Evolutionary conservation across 495 filamentous ascomycete genomes (phyloP).

Genomic region (Acidiella bohemica): DNA sequence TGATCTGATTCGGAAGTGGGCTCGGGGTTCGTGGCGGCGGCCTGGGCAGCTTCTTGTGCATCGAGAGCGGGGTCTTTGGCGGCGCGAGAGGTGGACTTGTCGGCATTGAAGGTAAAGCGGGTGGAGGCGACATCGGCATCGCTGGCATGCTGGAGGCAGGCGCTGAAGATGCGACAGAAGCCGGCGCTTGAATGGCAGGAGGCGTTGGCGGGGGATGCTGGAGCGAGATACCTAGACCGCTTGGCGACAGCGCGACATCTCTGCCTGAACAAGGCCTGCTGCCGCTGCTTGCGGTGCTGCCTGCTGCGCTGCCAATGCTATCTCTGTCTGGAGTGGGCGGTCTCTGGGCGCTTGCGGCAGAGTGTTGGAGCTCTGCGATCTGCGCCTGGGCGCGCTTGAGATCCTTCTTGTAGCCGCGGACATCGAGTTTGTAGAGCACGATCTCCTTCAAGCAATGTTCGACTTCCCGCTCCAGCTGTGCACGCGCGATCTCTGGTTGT

Average conservation of each 20-base stretch:
- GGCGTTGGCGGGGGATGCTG: conserved; percentile 3
- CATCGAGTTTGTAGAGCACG: conserved; percentile 19
- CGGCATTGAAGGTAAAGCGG: background rate
- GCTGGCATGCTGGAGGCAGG: too few species aligned
- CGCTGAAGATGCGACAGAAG: conserved; percentile 2
- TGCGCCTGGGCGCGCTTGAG: conserved; percentile 13
- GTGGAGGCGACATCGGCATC: conserved; percentile 1
- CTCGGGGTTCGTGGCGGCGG: conserved; percentile 8
- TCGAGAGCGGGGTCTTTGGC: conserved; percentile 8
- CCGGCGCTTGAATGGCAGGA: background rate
- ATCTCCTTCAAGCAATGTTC: conserved; percentile 17
- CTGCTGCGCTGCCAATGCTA: conserved; percentile 1
- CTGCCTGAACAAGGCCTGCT: background rate
- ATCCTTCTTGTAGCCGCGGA: conserved; percentile 18
- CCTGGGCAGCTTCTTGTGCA: conserved; percentile 15
- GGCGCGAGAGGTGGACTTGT: background rate
- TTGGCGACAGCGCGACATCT: background rate
- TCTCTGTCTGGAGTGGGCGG: conserved; percentile 10
- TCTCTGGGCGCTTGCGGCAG: background rate
- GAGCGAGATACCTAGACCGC: conserved; percentile 5
- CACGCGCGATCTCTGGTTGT: background rate
- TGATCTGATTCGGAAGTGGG: too few species aligned
- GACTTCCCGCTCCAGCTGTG: conserved; percentile 7
- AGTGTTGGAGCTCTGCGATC: conserved; percentile 5
- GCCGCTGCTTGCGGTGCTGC: conserved; percentile 1